These are phyloP conservation scores for Solanum lignicaule DNA, from an alignment of 257 asterid genomes.

Conservation along the genomic window DNA sequence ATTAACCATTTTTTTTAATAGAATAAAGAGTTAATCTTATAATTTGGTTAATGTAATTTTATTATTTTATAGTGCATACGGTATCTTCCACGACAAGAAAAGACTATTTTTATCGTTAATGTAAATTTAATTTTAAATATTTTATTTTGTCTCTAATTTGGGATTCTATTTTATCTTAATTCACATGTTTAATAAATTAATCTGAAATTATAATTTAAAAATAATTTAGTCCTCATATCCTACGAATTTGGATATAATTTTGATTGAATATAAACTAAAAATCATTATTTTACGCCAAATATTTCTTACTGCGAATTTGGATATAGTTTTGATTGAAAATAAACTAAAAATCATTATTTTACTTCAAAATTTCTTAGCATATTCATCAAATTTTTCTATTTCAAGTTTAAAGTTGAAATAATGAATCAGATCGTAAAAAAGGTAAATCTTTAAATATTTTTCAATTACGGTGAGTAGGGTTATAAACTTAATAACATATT, in stretches of 20 bases:
- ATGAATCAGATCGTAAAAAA: neutral
- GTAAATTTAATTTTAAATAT: neutral
- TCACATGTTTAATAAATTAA: neutral
- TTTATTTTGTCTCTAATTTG: neutral
- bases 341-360: neutral
- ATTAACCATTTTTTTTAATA: neutral
- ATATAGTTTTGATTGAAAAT: neutral
- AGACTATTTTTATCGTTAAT: neutral
- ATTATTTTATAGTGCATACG: neutral
- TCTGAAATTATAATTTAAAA: neutral
- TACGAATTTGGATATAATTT: neutral
- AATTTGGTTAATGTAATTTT: neutral
- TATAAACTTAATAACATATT: neutral
- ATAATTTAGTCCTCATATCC: neutral
- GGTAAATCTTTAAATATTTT: neutral
- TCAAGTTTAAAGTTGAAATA: neutral
- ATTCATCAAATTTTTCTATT: neutral
- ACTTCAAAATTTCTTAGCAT: neutral
- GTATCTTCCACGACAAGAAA: neutral
- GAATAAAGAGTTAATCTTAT: neutral
- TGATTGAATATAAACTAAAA: neutral
- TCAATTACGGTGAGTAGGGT: neutral
- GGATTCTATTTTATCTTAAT: neutral
- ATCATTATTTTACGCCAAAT: neutral
- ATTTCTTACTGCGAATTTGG: neutral